Percentiles rank a stretch among this genome's conserved stretches.
phyloP scores from a whole-genome alignment of 306 rosid species.

The Vicia sativa region DNA sequence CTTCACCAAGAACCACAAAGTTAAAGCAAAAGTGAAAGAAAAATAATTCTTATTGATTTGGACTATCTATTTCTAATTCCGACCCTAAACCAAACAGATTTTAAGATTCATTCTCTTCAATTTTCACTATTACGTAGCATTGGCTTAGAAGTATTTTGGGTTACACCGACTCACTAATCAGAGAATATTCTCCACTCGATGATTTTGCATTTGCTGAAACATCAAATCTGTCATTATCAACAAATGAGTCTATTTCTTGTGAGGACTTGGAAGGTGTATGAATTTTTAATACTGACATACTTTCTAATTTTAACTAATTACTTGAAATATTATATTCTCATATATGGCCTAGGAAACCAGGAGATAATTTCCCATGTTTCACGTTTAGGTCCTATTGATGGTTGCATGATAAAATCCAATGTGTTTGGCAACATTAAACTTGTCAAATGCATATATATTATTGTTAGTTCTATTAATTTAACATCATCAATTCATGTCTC shows the following conservation, averaged over 20 bases:
- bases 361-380: conserved; percentile 89
- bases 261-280: conserved; percentile 93
- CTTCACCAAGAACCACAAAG: neutral
- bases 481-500: too few species aligned
- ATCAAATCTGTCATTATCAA: conserved; percentile 43
- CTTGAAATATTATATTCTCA: conserved; percentile 61
- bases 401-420: conserved; percentile 71
- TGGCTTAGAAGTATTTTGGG: conserved; percentile 41
- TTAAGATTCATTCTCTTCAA: conserved; percentile 40
- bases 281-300: conserved; percentile 87
- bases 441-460: conserved; percentile 13
- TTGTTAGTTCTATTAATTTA: too few species aligned
- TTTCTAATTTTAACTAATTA: conserved; percentile 69
- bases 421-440: conserved; percentile 89
- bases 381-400: conserved; percentile 68
- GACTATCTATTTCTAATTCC: conserved; percentile 11
- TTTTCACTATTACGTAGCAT: conserved; percentile 35
- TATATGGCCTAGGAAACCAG: conserved; percentile 82
- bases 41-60: conserved; percentile 31
- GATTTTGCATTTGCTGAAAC: conserved; percentile 35
- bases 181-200: conserved; percentile 43
- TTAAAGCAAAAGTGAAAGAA: conserved; percentile 34
- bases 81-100: neutral
- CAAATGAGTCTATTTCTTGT: conserved; percentile 58
- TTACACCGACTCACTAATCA: conserved; percentile 44